phyloP scores from a whole-genome alignment of 768 basidiomycete genomes.

The Phanerochaete sordida region DNA sequence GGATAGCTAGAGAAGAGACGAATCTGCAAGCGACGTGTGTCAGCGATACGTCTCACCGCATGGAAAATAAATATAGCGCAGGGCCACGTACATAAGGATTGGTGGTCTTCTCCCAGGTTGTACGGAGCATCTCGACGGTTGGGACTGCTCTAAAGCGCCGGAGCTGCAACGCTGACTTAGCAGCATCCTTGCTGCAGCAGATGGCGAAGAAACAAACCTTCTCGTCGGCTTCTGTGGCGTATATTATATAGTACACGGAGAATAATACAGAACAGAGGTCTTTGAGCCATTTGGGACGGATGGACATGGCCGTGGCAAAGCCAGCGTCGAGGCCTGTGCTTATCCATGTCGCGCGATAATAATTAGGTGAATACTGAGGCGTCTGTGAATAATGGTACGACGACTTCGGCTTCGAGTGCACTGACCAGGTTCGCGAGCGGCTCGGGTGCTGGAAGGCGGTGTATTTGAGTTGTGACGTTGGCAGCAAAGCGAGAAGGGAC shows the following conservation, averaged over 20 bases:
- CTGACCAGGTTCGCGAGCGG: constrained; percentile 84
- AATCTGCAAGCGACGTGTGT: constrained; percentile 41
- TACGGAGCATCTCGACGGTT: constrained; percentile 93
- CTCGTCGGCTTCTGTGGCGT: constrained; percentile 91
- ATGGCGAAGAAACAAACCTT: no score
- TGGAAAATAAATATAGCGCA: no score
- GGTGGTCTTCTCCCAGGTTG: constrained; percentile 95
- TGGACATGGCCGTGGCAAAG: constrained; percentile 92
- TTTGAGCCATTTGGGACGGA: constrained; percentile 87
- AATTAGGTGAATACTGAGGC: constrained; percentile 80
- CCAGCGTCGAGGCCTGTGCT: constrained; percentile 94
- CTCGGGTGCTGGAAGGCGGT: constrained; percentile 68
- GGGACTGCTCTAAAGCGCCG: constrained; percentile 89
- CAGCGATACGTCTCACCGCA: background rate
- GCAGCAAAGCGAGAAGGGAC: constrained; percentile 22
- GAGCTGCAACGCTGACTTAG: constrained; percentile 65
- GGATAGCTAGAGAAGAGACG: constrained; percentile 63
- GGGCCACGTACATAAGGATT: constrained; percentile 86
- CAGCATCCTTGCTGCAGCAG: no score
- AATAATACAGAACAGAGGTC: constrained; percentile 86
- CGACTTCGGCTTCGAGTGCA: constrained; percentile 9
- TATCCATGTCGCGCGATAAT: constrained; percentile 96
- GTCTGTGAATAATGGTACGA: constrained; percentile 3
- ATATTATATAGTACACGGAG: constrained; percentile 84
- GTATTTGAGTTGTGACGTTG: background rate